Conservation (phyloP, 495 filamentous ascomycete genomes). For the Letharia lupina region DNA sequence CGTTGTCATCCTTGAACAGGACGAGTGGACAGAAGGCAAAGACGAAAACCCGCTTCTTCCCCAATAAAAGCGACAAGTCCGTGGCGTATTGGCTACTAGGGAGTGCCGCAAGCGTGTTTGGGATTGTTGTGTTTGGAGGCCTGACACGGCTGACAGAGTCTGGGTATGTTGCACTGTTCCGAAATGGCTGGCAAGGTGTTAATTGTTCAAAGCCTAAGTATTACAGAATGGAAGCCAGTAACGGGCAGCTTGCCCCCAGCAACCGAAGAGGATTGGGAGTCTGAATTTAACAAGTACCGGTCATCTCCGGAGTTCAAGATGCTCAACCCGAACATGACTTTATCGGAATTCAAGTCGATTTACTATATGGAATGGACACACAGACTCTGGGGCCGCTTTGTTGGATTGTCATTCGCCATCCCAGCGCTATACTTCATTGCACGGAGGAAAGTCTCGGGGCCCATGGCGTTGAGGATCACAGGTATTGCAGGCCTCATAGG, state of each 20-base stretch:
- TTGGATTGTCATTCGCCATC: slow-evolving; percentile 81
- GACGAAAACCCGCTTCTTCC: slow-evolving; percentile 44
- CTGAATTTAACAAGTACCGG: slow-evolving; percentile 85
- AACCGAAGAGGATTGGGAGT: slow-evolving; percentile 68
- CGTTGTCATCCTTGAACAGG: slow-evolving; percentile 21
- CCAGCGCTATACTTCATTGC: slow-evolving; percentile 85
- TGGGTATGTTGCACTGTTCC: slow-evolving; percentile 49
- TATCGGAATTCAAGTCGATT: slow-evolving; percentile 93
- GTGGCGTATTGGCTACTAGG: slow-evolving; percentile 91
- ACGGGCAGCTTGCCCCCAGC: slow-evolving; percentile 87
- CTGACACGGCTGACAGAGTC: slow-evolving; percentile 92
- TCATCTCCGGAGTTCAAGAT: slow-evolving; percentile 84
- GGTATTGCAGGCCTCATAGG: slow-evolving; percentile 86
- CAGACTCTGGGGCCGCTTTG: slow-evolving; percentile 86
- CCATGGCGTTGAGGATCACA: slow-evolving; percentile 66
- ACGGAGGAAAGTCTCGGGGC: slow-evolving; percentile 64
- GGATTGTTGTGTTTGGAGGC: slow-evolving; percentile 91
- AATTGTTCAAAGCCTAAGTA: slow-evolving; percentile 63
- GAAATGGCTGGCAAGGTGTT: slow-evolving; percentile 21
- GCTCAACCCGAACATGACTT: slow-evolving; percentile 82
- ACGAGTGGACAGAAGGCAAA: background rate
- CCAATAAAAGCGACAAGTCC: slow-evolving; percentile 57
- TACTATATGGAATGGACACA: slow-evolving; percentile 99
- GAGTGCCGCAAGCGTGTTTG: slow-evolving; percentile 87
- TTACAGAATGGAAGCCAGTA: slow-evolving; percentile 98